phyloP scores from a whole-genome alignment of 306 rosid species.

The Datisca glomerata region DNA sequence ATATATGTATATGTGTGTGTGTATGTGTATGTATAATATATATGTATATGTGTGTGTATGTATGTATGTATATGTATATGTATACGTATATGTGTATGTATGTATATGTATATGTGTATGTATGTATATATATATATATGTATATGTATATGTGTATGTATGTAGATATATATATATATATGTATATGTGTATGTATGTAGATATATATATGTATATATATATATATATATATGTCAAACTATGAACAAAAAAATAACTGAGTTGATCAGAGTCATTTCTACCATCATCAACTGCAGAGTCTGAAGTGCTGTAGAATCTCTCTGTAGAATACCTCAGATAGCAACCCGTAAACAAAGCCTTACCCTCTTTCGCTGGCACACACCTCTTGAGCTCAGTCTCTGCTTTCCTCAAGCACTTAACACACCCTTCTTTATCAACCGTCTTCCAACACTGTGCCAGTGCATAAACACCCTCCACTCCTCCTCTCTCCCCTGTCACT shows the following conservation, averaged over 20 bases:
- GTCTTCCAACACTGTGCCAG: slow-evolving; percentile 61
- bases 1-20: too few relatives aligned
- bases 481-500: slow-evolving; percentile 14
- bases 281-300: not conserved
- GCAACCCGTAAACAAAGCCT: slow-evolving; percentile 37
- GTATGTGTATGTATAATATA: too few relatives aligned
- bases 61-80: too few relatives aligned
- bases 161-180: too few relatives aligned
- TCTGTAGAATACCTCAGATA: slow-evolving; percentile 36
- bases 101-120: too few relatives aligned
- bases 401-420: slow-evolving; percentile 23
- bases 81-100: too few relatives aligned
- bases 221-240: not conserved
- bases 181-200: too few relatives aligned
- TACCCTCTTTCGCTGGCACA: slow-evolving; percentile 28
- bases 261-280: slow-evolving; percentile 1
- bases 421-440: slow-evolving; percentile 11
- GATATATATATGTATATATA: too few relatives aligned
- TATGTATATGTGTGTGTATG: too few relatives aligned
- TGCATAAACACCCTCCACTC: slow-evolving; percentile 27
- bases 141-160: too few relatives aligned
- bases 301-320: slow-evolving; percentile 19
- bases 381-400: slow-evolving; percentile 13
- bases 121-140: too few relatives aligned
- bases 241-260: not conserved